Conservation (phyloP, 208 protist genomes). For the Strigomonas oncopelti region DNA sequence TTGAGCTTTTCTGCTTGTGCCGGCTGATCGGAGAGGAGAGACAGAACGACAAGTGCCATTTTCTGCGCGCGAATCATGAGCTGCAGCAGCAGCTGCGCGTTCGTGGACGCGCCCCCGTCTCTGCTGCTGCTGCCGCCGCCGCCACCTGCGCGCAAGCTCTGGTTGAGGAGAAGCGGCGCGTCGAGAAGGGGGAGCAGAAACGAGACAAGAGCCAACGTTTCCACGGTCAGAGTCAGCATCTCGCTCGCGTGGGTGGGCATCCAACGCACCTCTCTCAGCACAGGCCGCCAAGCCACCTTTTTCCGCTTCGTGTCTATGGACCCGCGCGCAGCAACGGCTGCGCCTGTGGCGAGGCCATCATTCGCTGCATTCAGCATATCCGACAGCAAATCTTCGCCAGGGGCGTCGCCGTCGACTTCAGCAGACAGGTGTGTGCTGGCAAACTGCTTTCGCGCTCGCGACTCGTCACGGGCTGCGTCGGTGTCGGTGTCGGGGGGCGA, state of each 20-base stretch:
- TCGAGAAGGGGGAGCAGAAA: slow-evolving; percentile 42
- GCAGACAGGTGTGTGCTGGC: too few species aligned
- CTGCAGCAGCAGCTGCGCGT: slow-evolving; percentile 25
- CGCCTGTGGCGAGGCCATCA: too few species aligned
- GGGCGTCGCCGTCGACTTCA: not conserved
- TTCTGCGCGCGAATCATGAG: slow-evolving; percentile 56
- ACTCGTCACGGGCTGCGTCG: not conserved
- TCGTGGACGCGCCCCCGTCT: not conserved
- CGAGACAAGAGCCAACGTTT: slow-evolving; percentile 60
- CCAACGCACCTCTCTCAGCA: slow-evolving; percentile 40
- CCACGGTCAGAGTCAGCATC: slow-evolving; percentile 37
- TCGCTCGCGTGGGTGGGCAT: slow-evolving; percentile 55
- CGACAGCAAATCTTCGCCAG: slow-evolving; percentile 26
- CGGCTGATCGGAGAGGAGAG: slow-evolving; percentile 9
- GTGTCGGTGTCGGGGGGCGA: not conserved
- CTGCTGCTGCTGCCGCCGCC: not conserved
- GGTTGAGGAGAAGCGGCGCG: slow-evolving; percentile 2
- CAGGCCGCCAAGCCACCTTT: not conserved
- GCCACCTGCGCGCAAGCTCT: not conserved
- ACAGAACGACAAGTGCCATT: slow-evolving; percentile 40
- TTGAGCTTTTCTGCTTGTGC: not conserved
- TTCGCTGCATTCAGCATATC: slow-evolving; percentile 21
- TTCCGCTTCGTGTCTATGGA: not conserved
- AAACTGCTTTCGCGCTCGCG: not conserved
- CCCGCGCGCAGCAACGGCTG: too few species aligned